Percentiles rank a stretch among this genome's conserved stretches.
Evolutionary conservation across 2,329 filamentous ascomycete species (phyloP).

Genomic region (Penicillium sumatraense): DNA sequence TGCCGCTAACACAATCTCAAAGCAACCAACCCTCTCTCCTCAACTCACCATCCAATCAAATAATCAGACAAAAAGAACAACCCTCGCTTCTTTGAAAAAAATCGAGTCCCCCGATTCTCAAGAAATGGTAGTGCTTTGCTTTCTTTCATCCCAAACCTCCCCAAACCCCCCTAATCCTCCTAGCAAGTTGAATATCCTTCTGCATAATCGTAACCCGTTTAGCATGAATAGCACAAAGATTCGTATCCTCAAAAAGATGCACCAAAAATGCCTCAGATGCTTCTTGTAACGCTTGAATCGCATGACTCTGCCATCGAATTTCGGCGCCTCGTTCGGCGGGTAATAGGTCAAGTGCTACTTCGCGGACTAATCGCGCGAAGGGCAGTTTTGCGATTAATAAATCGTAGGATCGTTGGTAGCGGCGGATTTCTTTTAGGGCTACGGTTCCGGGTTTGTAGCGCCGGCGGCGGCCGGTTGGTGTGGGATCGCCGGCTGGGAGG

Average conservation of each 20-base stretch:
- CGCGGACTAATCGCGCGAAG: conserved; percentile 54
- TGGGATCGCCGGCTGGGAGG: conserved; percentile 70
- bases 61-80: too few species aligned
- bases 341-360: conserved; percentile 60
- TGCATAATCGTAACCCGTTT: conserved; percentile 98
- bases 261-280: conserved; percentile 95
- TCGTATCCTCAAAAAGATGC: conserved; percentile 94
- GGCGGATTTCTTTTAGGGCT: conserved; percentile 88
- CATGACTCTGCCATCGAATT: conserved; percentile 94
- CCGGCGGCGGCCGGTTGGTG: conserved; percentile 64
- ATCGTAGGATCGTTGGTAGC: conserved; percentile 87
- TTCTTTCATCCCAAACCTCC: conserved; percentile 64
- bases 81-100: too few species aligned
- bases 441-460: conserved; percentile 80
- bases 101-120: too few species aligned
- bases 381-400: conserved; percentile 71
- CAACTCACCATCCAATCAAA: too few species aligned
- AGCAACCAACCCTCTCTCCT: too few species aligned
- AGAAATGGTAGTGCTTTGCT: too few species aligned
- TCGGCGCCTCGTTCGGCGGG: conserved; percentile 65
- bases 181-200: conserved; percentile 93
- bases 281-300: conserved; percentile 91
- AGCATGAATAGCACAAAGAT: conserved; percentile 94
- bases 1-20: too few species aligned
- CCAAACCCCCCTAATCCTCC: conserved; percentile 78